These are phyloP conservation scores for Trifolium dubium DNA, from an alignment of 306 rosid genomes.

Conservation along the genomic window DNA sequence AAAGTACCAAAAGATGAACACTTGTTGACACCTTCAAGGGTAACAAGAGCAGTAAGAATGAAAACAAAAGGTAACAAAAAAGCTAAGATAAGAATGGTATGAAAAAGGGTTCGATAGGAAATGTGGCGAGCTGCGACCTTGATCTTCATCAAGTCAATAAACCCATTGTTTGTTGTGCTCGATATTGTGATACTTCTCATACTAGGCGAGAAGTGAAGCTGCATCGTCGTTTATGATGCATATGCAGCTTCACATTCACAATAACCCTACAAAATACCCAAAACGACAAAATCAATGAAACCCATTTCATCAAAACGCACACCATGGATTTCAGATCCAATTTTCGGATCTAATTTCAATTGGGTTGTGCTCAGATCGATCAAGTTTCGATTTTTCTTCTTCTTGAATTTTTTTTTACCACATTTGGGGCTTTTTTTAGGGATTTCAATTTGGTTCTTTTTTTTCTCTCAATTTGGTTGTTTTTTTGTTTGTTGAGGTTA, in stretches of 20 bases:
- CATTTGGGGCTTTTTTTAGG: constrained; percentile 52
- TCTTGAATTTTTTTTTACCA: constrained; percentile 55
- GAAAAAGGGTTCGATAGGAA: constrained; percentile 98
- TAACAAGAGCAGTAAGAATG: constrained; percentile 98
- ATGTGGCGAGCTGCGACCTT: constrained; percentile 99
- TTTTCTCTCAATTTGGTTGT: constrained; percentile 36
- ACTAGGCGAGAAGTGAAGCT: constrained; percentile 99
- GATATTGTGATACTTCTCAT: constrained; percentile 99
- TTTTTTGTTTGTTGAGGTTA: background rate
- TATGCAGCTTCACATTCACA: constrained; percentile 75
- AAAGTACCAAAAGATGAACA: constrained; percentile 96
- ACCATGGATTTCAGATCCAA: constrained; percentile 71
- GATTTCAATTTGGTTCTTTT: constrained; percentile 22
- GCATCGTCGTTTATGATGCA: constrained; percentile 95
- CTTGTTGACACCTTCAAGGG: constrained; percentile 99
- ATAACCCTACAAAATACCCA: constrained; percentile 45
- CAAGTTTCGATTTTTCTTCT: constrained; percentile 11
- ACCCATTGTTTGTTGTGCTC: constrained; percentile 97
- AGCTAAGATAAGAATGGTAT: constrained; percentile 95
- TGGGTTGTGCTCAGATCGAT: constrained; percentile 50
- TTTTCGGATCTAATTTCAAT: constrained; percentile 46
- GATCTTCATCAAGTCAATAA: constrained; percentile 99
- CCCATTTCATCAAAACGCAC: constrained; percentile 60
- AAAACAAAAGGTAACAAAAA: constrained; percentile 94
- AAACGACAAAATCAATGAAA: constrained; percentile 29